Conservation (phyloP, 1,284 basidiomycete species). For the Irpex sp. region DNA sequence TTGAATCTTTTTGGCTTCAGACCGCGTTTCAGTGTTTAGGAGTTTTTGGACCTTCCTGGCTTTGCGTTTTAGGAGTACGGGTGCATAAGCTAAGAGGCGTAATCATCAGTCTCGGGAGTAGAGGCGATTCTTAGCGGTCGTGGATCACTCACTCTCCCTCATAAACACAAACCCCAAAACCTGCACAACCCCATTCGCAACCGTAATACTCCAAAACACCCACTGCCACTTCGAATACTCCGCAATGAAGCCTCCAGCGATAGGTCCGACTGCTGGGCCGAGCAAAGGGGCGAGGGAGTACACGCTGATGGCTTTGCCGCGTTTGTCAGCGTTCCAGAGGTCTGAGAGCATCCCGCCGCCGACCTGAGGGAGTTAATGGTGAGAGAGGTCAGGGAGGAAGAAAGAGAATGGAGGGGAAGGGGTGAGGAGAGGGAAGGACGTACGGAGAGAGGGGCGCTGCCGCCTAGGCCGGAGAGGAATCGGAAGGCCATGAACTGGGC, state of each 20-base stretch:
- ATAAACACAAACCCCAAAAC: conserved; percentile 54
- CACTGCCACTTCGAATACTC: conserved; percentile 60
- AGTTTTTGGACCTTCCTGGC: conserved; percentile 47
- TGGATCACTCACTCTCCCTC: conserved; percentile 51
- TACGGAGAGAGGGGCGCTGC: conserved; percentile 58
- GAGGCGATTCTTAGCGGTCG: not conserved
- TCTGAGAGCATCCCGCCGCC: conserved; percentile 72
- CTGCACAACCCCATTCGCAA: conserved; percentile 48
- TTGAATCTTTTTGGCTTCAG: conserved; percentile 29
- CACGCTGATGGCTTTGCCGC: conserved; percentile 64
- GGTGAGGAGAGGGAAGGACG: conserved; percentile 5
- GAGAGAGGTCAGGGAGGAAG: no score
- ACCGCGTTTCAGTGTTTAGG: conserved; percentile 41
- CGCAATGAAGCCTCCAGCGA: conserved; percentile 63
- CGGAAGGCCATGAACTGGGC: conserved; percentile 59
- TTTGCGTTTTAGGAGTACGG: conserved; percentile 57
- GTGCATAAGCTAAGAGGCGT: conserved; percentile 48
- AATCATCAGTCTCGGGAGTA: not conserved
- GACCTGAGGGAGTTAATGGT: conserved; percentile 33
- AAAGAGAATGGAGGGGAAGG: no score
- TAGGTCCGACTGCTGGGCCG: conserved; percentile 63
- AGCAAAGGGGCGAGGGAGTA: conserved; percentile 66
- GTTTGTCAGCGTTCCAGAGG: conserved; percentile 64
- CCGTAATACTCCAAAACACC: conserved; percentile 67
- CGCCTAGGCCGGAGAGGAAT: conserved; percentile 58